Conservation (phyloP, 1,284 basidiomycete species). For the Melampsora americana region DNA sequence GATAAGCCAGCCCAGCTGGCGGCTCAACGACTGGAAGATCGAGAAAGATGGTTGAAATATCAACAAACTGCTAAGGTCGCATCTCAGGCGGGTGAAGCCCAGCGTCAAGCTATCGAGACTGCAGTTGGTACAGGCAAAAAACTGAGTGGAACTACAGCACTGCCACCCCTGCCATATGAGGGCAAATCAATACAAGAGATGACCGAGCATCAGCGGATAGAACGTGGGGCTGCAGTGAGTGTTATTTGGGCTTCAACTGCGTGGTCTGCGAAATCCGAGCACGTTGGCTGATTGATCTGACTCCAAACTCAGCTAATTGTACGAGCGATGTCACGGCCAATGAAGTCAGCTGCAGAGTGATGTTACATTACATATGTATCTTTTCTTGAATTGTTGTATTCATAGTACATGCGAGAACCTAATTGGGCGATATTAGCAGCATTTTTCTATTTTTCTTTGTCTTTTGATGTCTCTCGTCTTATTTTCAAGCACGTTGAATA, state of each 20-base stretch:
- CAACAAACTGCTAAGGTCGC: slow-evolving; percentile 27
- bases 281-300: not conserved
- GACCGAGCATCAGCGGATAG: slow-evolving; percentile 48
- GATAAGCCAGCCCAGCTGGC: slow-evolving; percentile 8
- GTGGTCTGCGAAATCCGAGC: not conserved
- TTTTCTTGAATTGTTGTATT: not conserved
- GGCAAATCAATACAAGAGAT: slow-evolving; percentile 48
- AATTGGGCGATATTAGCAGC: too few relatives aligned
- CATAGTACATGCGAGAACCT: not conserved
- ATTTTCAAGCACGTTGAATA: not conserved
- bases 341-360: not conserved
- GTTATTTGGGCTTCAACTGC: not conserved
- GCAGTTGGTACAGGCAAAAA: not conserved
- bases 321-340: slow-evolving; percentile 33
- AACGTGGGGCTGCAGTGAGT: slow-evolving; percentile 48
- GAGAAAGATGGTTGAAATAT: slow-evolving; percentile 24
- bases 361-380: not conserved
- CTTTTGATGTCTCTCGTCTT: not conserved
- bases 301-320: slow-evolving; percentile 24
- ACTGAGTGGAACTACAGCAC: not conserved
- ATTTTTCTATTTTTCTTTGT: too few relatives aligned
- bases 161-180: slow-evolving; percentile 46
- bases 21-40: slow-evolving; percentile 2
- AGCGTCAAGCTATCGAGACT: slow-evolving; percentile 17
- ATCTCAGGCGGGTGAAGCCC: slow-evolving; percentile 17